Base-by-base conservation (phyloP, 257 asterid genomes). In the Gentiana macrophylla region DNA sequence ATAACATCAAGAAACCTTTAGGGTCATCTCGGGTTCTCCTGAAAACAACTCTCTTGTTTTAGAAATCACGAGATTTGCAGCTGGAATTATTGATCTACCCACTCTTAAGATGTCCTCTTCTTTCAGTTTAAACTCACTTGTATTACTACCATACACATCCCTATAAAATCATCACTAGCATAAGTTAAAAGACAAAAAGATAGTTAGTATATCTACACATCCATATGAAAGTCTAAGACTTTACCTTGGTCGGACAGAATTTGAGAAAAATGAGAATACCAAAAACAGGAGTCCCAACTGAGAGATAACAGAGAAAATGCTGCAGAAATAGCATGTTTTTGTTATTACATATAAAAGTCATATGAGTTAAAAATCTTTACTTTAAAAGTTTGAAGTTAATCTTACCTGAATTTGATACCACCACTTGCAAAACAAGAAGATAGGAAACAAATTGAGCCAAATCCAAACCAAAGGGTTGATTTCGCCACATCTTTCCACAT, bases 391-490 rank as follows among this genome's bases (percentile, higher is more conserved):
- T n/a, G 60, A 52, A 56, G 33, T 15, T 9, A 38, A 47, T 50
- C 74, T 54, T 67, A 92, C 98, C 97, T 92, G 60, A 83, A 81
- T 56, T 62, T 70, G 50, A 85, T 70, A 7, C 93, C 90, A 61
- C 45, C 72, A 61, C 45, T 74, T 2, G 94, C 63, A 66, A 84
- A 92, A 66, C 88, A 83, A 63, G 97, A 88, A 61, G 94, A 92
- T 64, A 85, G 65, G 65, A 84, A 85, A 69, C 88, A 85, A 48
- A 88, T 74, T 11, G 91, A 76, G 4, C 98, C 97, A 35, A 92
- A 77, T 35, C 98, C 98, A 52, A 92, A 92, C 98, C 97, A 92
- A 61, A 88, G 94, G 80, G 95, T 92, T 49, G 98, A 88, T 64
- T 80, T 92, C 1, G 97, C 73, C 2, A 80, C 94, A 77, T 92